These are phyloP conservation scores for Phellinidium pouzarii DNA, from an alignment of 1,284 basidiomycete genomes.

Conservation along the genomic window DNA sequence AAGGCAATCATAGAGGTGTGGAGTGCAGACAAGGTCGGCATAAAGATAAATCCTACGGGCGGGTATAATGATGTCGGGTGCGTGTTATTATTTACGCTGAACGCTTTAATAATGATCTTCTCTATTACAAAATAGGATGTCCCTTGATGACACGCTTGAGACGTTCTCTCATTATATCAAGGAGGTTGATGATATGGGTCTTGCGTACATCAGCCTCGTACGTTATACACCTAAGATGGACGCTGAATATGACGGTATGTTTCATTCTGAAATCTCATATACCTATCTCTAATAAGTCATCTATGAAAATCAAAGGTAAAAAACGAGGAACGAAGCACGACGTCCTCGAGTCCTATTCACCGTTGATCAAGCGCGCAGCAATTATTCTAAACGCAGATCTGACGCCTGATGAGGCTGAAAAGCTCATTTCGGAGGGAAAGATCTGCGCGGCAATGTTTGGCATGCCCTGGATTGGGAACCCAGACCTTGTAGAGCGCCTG, in stretches of 20 bases:
- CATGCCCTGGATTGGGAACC: conserved; percentile 24
- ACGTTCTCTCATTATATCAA: conserved; percentile 35
- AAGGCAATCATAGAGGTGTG: conserved; percentile 41
- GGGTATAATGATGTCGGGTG: conserved; percentile 43
- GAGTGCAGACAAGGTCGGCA: conserved; percentile 40
- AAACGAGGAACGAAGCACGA: conserved; percentile 25
- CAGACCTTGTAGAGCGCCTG: conserved; percentile 24
- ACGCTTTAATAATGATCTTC: background rate
- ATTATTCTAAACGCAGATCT: conserved; percentile 24
- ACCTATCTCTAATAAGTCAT: conserved; percentile 13
- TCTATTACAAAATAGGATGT: conserved; percentile 29
- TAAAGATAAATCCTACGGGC: conserved; percentile 45
- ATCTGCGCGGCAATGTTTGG: conserved; percentile 24
- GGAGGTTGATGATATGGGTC: conserved; percentile 33
- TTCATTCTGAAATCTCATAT: background rate
- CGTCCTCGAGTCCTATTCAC: conserved; percentile 29
- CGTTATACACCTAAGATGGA: conserved; percentile 28
- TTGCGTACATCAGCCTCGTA: conserved; percentile 33
- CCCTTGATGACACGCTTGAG: conserved; percentile 36
- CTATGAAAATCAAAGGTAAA: conserved; percentile 17
- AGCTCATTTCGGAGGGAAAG: conserved; percentile 19
- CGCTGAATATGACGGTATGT: conserved; percentile 29
- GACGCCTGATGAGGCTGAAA: conserved; percentile 23
- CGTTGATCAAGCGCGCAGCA: conserved; percentile 27
- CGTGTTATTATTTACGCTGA: conserved; percentile 26